Evolutionary conservation across 306 rosid species (phyloP), one percentile per base, ranked within the genome.

Genomic region (Fragaria iinumae): DNA sequence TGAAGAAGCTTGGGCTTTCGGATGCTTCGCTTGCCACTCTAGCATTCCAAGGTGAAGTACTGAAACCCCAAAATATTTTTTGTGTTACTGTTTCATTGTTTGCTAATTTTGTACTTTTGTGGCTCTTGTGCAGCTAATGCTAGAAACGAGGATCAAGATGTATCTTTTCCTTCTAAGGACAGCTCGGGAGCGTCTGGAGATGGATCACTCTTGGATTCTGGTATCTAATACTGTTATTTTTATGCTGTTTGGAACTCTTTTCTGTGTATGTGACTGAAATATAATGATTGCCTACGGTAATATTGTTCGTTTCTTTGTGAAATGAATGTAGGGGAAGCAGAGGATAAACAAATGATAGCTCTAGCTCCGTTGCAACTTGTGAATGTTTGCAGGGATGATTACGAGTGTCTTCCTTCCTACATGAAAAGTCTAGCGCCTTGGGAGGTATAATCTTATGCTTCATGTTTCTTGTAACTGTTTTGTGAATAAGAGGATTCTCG

Each of bases 381-480:
- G 63, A 84, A 80, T 77, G 75, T 92, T 49, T 68, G 75, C 52
- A 78, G 77, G 84, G 89, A 90, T 67, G 93, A 94, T 36, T 92
- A 83, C 74, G 96, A 95, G 79, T 76, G 83, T 73, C 96, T 92
- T 66, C 93, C 98, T 38, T 75, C 89, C 77, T 92, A 89, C 79
- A 85, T 95, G 88, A 95, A 89, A 88, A 84, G 88, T 72, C 87
- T 95, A 73, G 91, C 90, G 43, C 81, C 92, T 66, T 95, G 97
- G 97, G 97, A 95, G 98, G 98, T 90, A 82, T 83, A 83, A 7
- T 47, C 36, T 71, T 79, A 72, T 74, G 45, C 78, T 62, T 71
- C 43, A 34, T 20, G 16, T 41, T 23, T 70, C 55, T 80, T 69
- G 76, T 71, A 21, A n/a, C 39, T 69, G 74, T 20, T 52, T 52